These are phyloP conservation scores for Blastosporella zonata DNA, from an alignment of 1,284 basidiomycete genomes.

Conservation along the genomic window DNA sequence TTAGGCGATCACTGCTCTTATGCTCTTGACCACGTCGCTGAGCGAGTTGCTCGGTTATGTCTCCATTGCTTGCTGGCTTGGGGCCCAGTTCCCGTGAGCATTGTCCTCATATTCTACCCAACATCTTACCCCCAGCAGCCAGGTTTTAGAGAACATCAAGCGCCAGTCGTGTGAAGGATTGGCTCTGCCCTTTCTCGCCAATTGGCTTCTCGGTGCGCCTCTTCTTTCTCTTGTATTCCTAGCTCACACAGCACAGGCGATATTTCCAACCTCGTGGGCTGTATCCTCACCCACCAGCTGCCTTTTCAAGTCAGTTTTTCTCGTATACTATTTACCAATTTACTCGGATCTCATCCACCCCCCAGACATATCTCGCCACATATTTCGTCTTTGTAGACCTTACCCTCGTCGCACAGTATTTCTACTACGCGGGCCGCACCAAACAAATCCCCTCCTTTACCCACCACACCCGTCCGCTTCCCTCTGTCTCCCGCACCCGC, in stretches of 20 bases:
- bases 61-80: conserved; percentile 86
- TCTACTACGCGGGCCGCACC: conserved; percentile 62
- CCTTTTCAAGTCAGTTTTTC: conserved; percentile 77
- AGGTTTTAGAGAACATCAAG: conserved; percentile 79
- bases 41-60: conserved; percentile 67
- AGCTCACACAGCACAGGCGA: conserved; percentile 57
- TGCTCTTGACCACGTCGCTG: conserved; percentile 28
- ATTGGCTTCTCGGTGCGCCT: conserved; percentile 81
- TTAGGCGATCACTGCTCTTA: conserved; percentile 5
- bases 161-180: conserved; percentile 81
- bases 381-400: conserved; percentile 86
- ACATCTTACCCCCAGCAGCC: conserved; percentile 32
- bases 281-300: conserved; percentile 88
- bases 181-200: conserved; percentile 84
- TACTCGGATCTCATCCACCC: conserved; percentile 7
- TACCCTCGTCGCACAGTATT: conserved; percentile 71
- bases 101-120: neutral
- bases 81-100: conserved; percentile 87
- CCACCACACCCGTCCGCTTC: conserved; percentile 30
- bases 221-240: neutral
- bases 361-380: conserved; percentile 79
- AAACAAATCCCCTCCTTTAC: conserved; percentile 26
- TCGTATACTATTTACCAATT: conserved; percentile 10
- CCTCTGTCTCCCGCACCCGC: conserved; percentile 41
- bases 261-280: conserved; percentile 85